Conservation (phyloP, 2,329 filamentous ascomycete genomes). For the Seiridium cupressi region DNA sequence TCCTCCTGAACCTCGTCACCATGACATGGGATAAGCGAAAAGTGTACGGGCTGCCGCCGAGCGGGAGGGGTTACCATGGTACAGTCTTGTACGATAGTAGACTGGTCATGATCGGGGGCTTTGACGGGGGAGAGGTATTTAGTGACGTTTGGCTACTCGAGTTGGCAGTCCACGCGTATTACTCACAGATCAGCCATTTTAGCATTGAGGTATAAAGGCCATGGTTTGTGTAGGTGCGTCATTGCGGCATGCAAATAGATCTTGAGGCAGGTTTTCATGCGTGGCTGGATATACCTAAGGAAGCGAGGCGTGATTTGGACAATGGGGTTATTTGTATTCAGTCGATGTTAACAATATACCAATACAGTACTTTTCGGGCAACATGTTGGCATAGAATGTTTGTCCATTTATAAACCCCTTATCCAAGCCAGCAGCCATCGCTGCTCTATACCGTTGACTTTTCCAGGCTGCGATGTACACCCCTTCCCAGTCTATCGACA, state of each 20-base stretch:
- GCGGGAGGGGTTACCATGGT: constrained; percentile 65
- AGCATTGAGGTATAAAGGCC: constrained; percentile 55
- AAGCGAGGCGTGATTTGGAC: background rate
- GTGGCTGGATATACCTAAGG: background rate
- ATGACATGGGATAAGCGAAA: constrained; percentile 71
- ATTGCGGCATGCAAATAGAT: background rate
- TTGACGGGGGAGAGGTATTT: constrained; percentile 67
- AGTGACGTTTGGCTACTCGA: constrained; percentile 66
- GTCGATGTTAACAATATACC: too few species aligned
- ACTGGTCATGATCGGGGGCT: constrained; percentile 63
- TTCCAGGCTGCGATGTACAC: background rate
- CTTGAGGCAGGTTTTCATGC: background rate
- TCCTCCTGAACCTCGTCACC: constrained; percentile 67
- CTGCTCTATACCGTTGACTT: background rate
- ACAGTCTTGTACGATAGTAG: constrained; percentile 65
- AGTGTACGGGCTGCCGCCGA: constrained; percentile 62
- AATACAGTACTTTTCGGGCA: background rate
- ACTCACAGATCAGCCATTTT: constrained; percentile 72
- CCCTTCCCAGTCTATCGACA: background rate
- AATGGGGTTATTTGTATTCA: background rate
- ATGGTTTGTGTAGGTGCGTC: background rate
- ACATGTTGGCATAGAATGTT: background rate
- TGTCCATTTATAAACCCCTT: background rate
- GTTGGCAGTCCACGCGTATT: constrained; percentile 68
- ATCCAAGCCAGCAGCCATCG: background rate